These are phyloP conservation scores for Aspergillus leporis DNA, from an alignment of 495 filamentous ascomycete genomes.

Conservation along the genomic window DNA sequence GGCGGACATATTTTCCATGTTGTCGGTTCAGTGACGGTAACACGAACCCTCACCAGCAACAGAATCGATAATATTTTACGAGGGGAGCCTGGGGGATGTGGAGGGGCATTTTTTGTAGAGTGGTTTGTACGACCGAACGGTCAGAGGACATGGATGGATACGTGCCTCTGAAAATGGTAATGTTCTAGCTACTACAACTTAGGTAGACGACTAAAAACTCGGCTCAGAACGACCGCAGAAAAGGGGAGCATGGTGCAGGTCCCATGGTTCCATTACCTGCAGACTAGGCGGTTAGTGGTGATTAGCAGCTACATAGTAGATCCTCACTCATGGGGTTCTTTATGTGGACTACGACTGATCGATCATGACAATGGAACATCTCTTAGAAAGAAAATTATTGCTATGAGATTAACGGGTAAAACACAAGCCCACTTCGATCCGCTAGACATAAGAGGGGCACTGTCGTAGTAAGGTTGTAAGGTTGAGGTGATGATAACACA, in stretches of 20 bases:
- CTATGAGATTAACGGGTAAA: not conserved
- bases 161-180: constrained; percentile 14
- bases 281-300: constrained; percentile 20
- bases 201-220: constrained; percentile 17
- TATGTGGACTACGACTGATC: constrained; percentile 13
- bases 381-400: not conserved
- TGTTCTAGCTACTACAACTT: constrained; percentile 5
- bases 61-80: constrained; percentile 12
- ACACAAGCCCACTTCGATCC: not conserved
- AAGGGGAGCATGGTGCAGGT: constrained; percentile 13
- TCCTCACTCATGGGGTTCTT: constrained; percentile 13
- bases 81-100: not conserved
- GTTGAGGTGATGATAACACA: constrained; percentile 19
- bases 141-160: constrained; percentile 11
- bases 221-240: constrained; percentile 13
- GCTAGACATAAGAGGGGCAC: not conserved
- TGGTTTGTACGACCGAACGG: constrained; percentile 14
- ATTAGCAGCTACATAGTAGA: constrained; percentile 24
- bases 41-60: not conserved
- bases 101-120: constrained; percentile 13
- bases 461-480: constrained; percentile 6
- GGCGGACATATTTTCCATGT: not conserved
- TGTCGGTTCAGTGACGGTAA: constrained; percentile 1
- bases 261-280: constrained; percentile 15
- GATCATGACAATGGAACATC: not conserved